These are phyloP conservation scores for Solanum ossicruentum DNA, from an alignment of 257 asterid species.

Conservation along the genomic window DNA sequence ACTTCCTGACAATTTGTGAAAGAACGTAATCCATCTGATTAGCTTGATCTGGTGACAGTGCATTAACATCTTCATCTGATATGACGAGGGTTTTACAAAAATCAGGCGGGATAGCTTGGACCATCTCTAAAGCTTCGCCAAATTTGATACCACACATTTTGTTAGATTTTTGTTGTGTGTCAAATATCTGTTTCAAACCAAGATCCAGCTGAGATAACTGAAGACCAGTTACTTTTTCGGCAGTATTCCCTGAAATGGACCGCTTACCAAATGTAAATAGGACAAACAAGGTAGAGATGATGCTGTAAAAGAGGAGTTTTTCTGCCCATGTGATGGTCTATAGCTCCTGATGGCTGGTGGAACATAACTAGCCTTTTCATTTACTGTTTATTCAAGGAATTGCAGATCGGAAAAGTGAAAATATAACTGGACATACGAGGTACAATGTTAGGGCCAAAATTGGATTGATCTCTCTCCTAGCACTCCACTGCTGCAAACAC, in stretches of 20 bases:
- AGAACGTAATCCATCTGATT: constrained; percentile 28
- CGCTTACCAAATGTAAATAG: background rate
- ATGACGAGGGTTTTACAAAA: constrained; percentile 14
- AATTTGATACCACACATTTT: constrained; percentile 29
- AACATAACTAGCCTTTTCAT: background rate
- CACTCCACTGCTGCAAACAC: background rate
- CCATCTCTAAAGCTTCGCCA: constrained; percentile 49
- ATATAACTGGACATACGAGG: background rate
- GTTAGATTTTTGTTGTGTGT: constrained; percentile 25
- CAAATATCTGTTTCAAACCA: constrained; percentile 59
- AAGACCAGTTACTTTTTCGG: constrained; percentile 4
- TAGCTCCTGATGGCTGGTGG: background rate
- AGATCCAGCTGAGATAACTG: constrained; percentile 20
- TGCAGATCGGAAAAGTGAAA: background rate
- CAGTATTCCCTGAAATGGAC: constrained; percentile 40
- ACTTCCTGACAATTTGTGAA: constrained; percentile 34
- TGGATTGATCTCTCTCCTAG: background rate
- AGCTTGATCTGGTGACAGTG: constrained; percentile 3
- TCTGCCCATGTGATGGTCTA: background rate
- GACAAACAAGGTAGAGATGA: background rate
- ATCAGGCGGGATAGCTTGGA: constrained; percentile 26
- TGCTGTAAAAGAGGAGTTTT: background rate
- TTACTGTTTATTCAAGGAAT: background rate
- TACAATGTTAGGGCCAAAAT: background rate
- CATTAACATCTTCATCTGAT: constrained; percentile 20